Conservation (phyloP, 2,329 filamentous ascomycete species). For the Bipolaris zeicola region DNA sequence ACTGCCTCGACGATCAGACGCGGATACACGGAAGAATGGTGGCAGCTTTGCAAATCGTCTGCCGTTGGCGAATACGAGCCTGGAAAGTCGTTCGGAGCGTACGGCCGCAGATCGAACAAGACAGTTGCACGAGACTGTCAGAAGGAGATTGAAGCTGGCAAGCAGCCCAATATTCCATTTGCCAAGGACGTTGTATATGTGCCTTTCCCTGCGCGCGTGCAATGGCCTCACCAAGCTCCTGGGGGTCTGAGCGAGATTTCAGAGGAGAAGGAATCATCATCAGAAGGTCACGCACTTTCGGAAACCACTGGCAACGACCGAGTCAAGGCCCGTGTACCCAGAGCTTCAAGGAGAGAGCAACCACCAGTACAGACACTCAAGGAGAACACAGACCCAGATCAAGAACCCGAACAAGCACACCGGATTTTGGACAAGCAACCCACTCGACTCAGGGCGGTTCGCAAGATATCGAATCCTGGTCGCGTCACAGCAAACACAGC, state of each 20-base stretch:
- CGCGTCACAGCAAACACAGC: slow-evolving; percentile 41
- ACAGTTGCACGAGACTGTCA: slow-evolving; percentile 58
- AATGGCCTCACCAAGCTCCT: slow-evolving; percentile 43
- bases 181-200: slow-evolving; percentile 56
- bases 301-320: slow-evolving; percentile 56
- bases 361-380: slow-evolving; percentile 39
- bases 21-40: slow-evolving; percentile 60
- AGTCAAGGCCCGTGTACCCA: slow-evolving; percentile 33
- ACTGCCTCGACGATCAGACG: slow-evolving; percentile 51
- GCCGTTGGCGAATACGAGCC: slow-evolving; percentile 56
- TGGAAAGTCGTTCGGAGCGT: slow-evolving; percentile 54
- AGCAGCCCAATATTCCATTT: slow-evolving; percentile 57
- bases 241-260: slow-evolving; percentile 48
- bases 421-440: slow-evolving; percentile 45
- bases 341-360: slow-evolving; percentile 31
- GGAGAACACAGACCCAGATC: slow-evolving; percentile 45
- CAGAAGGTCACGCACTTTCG: slow-evolving; percentile 48
- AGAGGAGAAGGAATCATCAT: slow-evolving; percentile 49
- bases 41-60: slow-evolving; percentile 55
- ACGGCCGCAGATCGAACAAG: slow-evolving; percentile 54
- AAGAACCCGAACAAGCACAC: slow-evolving; percentile 33
- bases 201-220: slow-evolving; percentile 50
- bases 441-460: slow-evolving; percentile 42
- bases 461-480: slow-evolving; percentile 45
- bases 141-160: slow-evolving; percentile 55